Evolutionary conservation across 805 yeast genomes (phyloP).

Genomic region (Starmera amethionina): DNA sequence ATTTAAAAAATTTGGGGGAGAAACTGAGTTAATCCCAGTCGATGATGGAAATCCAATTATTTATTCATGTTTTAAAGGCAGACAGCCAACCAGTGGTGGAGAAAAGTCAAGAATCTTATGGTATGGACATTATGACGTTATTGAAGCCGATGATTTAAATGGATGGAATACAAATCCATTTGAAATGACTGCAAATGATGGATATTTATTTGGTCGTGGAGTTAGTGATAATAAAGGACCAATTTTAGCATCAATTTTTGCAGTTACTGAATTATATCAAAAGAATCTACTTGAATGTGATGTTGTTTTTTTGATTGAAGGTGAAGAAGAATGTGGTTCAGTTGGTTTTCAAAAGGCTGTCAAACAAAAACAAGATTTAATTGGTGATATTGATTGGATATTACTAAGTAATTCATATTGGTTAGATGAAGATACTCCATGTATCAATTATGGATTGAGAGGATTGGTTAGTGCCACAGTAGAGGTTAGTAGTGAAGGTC

Average conservation of each 20-base stretch:
- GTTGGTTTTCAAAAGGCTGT: constrained; percentile 71
- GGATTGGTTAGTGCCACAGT: constrained; percentile 83
- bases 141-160: constrained; percentile 54
- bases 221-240: constrained; percentile 96
- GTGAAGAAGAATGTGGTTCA: constrained; percentile 94
- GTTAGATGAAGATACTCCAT: constrained; percentile 84
- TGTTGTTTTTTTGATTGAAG: constrained; percentile 79
- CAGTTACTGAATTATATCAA: constrained; percentile 64
- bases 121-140: constrained; percentile 96
- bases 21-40: constrained; percentile 61
- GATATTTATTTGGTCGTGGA: constrained; percentile 86
- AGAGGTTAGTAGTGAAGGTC: constrained; percentile 58
- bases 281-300: constrained; percentile 49
- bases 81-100: constrained; percentile 8
- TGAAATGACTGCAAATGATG: constrained; percentile 63
- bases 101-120: constrained; percentile 49
- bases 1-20: constrained; percentile 61
- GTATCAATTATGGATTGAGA: constrained; percentile 87
- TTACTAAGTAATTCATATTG: constrained; percentile 86
- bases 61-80: constrained; percentile 57
- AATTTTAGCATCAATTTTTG: constrained; percentile 71
- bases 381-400: constrained; percentile 82
- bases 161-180: constrained; percentile 81
- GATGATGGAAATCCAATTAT: constrained; percentile 80
- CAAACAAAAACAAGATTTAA: constrained; percentile 33